Evolutionary conservation across 345 rosid species (phyloP).

Genomic region (Eucalyptus globulus): DNA sequence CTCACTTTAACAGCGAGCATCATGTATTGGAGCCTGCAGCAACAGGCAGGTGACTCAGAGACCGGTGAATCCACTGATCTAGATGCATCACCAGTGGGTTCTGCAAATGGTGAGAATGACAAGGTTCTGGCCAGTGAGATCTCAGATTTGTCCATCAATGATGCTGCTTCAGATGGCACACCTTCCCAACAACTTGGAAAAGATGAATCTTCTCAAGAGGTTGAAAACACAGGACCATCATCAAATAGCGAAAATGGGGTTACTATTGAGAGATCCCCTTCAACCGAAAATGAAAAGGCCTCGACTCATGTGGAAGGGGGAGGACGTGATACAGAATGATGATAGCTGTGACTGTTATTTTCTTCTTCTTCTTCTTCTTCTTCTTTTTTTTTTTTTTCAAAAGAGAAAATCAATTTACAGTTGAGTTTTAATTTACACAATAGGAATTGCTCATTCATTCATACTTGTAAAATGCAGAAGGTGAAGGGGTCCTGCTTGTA

Average conservation of each 20-base stretch:
- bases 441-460: background rate
- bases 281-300: background rate
- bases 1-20: constrained; percentile 83
- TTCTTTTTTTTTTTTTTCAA: background rate
- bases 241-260: background rate
- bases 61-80: background rate
- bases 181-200: background rate
- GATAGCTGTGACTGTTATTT: background rate
- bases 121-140: constrained; percentile 10
- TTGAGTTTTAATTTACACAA: background rate
- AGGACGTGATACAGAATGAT: background rate
- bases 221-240: background rate
- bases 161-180: background rate
- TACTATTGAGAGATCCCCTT: background rate
- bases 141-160: constrained; percentile 8
- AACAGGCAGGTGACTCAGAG: constrained; percentile 24
- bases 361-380: background rate
- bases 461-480: background rate
- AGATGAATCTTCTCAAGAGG: background rate
- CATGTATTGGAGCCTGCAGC: constrained; percentile 93
- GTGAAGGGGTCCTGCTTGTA: background rate
- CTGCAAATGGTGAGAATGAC: constrained; percentile 4
- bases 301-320: background rate
- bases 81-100: constrained; percentile 2
- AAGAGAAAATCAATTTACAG: background rate